phyloP scores from a whole-genome alignment of 495 filamentous ascomycete species.

The Podospora comata region DNA sequence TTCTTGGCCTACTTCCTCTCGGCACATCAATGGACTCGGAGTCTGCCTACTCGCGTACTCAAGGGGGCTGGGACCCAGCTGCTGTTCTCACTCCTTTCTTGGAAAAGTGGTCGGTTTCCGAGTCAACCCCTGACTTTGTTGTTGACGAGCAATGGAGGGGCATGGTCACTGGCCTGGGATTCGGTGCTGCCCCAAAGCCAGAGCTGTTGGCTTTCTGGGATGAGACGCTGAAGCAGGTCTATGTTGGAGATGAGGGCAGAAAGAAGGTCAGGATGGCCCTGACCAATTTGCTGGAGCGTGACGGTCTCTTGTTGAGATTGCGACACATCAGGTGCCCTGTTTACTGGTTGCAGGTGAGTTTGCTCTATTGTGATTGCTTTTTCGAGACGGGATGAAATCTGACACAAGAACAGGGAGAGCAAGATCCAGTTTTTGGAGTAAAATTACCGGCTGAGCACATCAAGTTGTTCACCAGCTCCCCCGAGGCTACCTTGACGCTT shows the following conservation, averaged over 20 bases:
- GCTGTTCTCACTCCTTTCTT: constrained; percentile 41
- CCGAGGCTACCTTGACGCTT: constrained; percentile 46
- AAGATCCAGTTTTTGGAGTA: constrained; percentile 51
- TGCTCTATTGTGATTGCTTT: neutral
- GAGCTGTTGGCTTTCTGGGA: constrained; percentile 51
- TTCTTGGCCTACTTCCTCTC: constrained; percentile 57
- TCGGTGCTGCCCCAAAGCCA: constrained; percentile 45
- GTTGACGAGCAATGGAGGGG: constrained; percentile 54
- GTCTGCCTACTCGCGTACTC: constrained; percentile 48
- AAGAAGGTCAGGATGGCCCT: constrained; percentile 54
- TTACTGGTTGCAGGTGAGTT: constrained; percentile 59
- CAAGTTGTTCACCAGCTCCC: constrained; percentile 52
- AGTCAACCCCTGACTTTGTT: constrained; percentile 51
- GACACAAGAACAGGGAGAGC: constrained; percentile 44
- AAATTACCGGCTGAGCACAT: constrained; percentile 54
- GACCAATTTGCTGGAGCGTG: constrained; percentile 57
- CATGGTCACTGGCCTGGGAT: constrained; percentile 54
- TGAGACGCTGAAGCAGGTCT: constrained; percentile 51
- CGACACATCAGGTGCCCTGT: constrained; percentile 58
- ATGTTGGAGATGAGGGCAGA: constrained; percentile 58
- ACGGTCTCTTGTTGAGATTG: constrained; percentile 53
- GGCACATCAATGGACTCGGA: constrained; percentile 64
- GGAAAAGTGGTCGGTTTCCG: constrained; percentile 45
- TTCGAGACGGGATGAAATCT: neutral
- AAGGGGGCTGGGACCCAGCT: constrained; percentile 58